Evolutionary conservation across 352 stramenopile genomes (phyloP).

Genomic region (Globisporangium abappressorium): DNA sequence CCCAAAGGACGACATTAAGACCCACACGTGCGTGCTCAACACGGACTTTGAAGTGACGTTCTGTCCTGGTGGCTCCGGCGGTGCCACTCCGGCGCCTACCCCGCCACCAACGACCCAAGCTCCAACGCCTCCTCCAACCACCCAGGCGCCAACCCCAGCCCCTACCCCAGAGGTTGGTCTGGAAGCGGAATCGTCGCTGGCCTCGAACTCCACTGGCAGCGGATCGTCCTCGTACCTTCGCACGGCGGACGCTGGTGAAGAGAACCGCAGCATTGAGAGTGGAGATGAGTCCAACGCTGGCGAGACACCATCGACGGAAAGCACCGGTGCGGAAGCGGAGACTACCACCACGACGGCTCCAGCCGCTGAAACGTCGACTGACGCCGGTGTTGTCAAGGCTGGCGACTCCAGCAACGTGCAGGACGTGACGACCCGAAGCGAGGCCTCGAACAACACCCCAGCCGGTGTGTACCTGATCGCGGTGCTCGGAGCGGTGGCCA

Average conservation of each 20-base stretch:
- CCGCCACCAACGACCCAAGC: constrained; percentile 21
- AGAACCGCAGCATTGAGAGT: constrained; percentile 16
- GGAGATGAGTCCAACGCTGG: constrained; percentile 12
- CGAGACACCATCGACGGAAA: constrained; percentile 11
- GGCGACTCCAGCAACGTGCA: constrained; percentile 8
- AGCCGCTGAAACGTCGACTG: neutral
- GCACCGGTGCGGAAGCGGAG: constrained; percentile 2
- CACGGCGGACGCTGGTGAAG: constrained; percentile 2
- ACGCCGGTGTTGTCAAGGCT: neutral
- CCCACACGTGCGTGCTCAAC: constrained; percentile 44
- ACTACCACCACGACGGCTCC: constrained; percentile 4
- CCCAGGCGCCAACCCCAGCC: constrained; percentile 8
- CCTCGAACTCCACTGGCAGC: neutral
- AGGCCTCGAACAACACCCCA: constrained; percentile 1
- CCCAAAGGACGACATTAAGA: constrained; percentile 71
- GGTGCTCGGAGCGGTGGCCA: constrained; percentile 16
- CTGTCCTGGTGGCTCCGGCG: constrained; percentile 27
- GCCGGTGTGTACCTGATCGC: constrained; percentile 22
- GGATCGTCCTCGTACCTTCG: constrained; percentile 9
- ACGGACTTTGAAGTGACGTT: constrained; percentile 64
- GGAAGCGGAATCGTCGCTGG: constrained; percentile 2
- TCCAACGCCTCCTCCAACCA: constrained; percentile 21
- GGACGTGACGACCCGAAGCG: constrained; percentile 11
- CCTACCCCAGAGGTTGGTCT: constrained; percentile 14
- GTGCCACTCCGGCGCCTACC: constrained; percentile 14